These are phyloP conservation scores for Colletotrichum kahawae DNA, from an alignment of 2,329 filamentous ascomycete species.

Conservation along the genomic window DNA sequence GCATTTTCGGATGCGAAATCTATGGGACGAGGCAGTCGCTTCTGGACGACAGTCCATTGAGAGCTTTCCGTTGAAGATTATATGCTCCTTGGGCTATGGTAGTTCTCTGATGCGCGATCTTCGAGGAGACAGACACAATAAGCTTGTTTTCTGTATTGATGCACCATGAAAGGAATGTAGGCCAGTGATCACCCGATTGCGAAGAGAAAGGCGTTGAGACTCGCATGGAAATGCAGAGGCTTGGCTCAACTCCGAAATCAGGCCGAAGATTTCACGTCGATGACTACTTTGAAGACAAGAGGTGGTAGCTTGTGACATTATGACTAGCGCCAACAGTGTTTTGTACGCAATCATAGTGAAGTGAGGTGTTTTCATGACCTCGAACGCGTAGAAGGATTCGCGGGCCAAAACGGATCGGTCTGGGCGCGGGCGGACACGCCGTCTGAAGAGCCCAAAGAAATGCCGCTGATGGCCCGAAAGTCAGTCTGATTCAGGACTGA, in stretches of 20 bases:
- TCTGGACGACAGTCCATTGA: neutral
- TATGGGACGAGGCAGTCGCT: neutral
- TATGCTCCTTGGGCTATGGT: neutral
- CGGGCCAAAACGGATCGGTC: neutral
- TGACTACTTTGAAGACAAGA: neutral
- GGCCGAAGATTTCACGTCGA: neutral
- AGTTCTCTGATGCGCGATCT: neutral
- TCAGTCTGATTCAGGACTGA: neutral
- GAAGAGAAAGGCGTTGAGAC: neutral
- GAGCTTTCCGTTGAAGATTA: neutral
- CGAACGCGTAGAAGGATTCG: neutral
- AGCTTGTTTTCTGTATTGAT: neutral
- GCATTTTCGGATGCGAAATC: neutral
- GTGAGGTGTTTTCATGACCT: neutral
- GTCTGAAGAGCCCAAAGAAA: neutral
- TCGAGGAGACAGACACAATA: neutral
- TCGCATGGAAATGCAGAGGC: neutral
- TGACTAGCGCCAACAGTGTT: neutral
- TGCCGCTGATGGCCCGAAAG: neutral
- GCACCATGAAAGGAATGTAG: neutral
- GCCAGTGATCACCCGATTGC: neutral
- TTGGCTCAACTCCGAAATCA: neutral
- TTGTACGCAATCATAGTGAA: neutral
- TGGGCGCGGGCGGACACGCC: neutral
- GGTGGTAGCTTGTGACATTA: rapidly evolving